phyloP scores from a whole-genome alignment of 441 rosid species.

The Sinapis alba region DNA sequence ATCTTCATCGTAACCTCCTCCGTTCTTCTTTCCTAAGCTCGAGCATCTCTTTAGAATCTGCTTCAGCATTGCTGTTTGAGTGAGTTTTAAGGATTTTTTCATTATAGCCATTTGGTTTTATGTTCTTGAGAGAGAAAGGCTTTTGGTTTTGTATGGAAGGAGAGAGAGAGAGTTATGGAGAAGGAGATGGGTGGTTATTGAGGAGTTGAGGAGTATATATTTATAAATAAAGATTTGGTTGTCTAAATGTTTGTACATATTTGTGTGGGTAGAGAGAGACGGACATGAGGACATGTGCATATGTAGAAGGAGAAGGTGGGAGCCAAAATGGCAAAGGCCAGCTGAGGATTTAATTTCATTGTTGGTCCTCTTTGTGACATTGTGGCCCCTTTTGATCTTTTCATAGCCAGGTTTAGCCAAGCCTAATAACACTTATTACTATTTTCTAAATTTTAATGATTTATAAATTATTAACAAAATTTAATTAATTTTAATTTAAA shows the following conservation, averaged over 20 bases:
- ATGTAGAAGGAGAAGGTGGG: conserved; percentile 47
- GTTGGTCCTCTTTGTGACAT: conserved; percentile 69
- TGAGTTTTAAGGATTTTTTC: conserved; percentile 60
- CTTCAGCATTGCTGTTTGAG: conserved; percentile 74
- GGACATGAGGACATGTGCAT: conserved; percentile 56
- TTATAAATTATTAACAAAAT: not conserved
- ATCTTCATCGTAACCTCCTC: conserved; percentile 52
- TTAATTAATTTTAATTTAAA: not conserved
- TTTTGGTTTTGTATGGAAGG: conserved; percentile 15
- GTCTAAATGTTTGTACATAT: conserved; percentile 23
- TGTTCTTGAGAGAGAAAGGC: conserved; percentile 13
- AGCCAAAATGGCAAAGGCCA: conserved; percentile 30
- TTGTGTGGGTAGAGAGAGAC: conserved; percentile 44
- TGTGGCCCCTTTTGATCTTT: conserved; percentile 51
- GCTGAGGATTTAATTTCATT: conserved; percentile 43
- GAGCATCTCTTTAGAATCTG: conserved; percentile 91
- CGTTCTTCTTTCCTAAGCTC: conserved; percentile 77
- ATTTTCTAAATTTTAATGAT: not conserved
- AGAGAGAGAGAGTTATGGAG: conserved; percentile 41
- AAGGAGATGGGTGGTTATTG: conserved; percentile 35
- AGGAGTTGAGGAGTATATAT: conserved; percentile 31
- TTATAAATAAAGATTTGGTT: conserved; percentile 33
- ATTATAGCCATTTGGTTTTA: conserved; percentile 58
- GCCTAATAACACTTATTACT: not conserved
- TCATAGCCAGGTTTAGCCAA: not conserved